Base-by-base conservation (phyloP, 768 basidiomycete species). In the Kwoniella newhampshirensis region DNA sequence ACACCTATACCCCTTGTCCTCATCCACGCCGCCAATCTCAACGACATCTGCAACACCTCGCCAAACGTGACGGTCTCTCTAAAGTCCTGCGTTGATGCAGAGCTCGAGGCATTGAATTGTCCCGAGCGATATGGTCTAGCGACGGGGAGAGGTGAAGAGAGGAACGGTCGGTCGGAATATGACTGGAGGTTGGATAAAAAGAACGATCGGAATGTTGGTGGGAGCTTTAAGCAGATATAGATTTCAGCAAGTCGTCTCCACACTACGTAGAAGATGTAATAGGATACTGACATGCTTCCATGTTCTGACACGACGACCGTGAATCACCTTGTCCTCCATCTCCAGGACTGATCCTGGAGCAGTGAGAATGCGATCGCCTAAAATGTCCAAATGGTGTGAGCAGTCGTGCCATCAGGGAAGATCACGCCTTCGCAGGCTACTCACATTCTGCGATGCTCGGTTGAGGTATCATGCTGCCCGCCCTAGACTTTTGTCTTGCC, bases 291-390 rank as follows among this genome's bases (percentile, higher is more conserved):
- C 71, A 63, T 70, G 63, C 58, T 73, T 73, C 71, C 71, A 73
- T 21, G 60, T 60, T 18, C 65, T 47, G 18, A 61, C 49, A 26
- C 35, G 45, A 15, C 59, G 46, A 20, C 68, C 71, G 36, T 66
- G 20, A 6, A 73, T 26, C 4, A 54, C 36, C n/a, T 36, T 51
- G 45, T 63, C 56, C 41, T 68, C 64, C 62, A 73, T 70, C 61
- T 73, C 71, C 36, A 73, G 55, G 15, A 69, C 57, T 40, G 62
- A 46, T 4, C 71, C 71, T 0, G 63, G 63, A 15, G 71, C 49
- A 12, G 71, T 73, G n/a, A 73, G 50, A 47, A 70, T 67, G 30
- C 54, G 43, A 43, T 72, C 70, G 49, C 70, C 70, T 71, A 49
- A 4, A 26, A 18, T n/a, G 35, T 23, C 28, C n/a, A n/a, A 11